phyloP scores from a whole-genome alignment of 106 monocot species.

The Dendrobium catenatum region DNA sequence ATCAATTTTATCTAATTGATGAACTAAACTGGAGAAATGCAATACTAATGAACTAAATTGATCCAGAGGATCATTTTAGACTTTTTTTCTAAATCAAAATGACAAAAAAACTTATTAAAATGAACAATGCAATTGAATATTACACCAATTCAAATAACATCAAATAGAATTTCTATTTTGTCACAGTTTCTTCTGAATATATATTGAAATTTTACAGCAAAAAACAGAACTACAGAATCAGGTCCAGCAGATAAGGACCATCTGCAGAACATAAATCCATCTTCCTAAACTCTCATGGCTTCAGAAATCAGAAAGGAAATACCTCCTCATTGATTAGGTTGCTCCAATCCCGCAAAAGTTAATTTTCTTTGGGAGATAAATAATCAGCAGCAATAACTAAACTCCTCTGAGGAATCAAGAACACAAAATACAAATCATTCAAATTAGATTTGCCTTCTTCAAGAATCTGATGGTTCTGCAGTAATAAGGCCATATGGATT shows the following conservation, averaged over 20 bases:
- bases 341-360: neutral
- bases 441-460: constrained; percentile 76
- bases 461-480: constrained; percentile 74
- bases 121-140: too few relatives aligned
- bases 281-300: constrained; percentile 3
- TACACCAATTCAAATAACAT: neutral
- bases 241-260: neutral
- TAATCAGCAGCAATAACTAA: neutral
- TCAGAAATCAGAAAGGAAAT: neutral
- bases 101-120: too few relatives aligned
- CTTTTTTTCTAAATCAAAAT: too few relatives aligned
- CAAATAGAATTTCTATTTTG: neutral
- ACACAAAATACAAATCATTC: constrained; percentile 5
- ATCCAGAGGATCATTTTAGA: too few relatives aligned
- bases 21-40: too few relatives aligned
- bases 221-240: neutral
- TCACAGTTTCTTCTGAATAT: neutral
- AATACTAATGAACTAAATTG: too few relatives aligned
- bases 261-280: neutral
- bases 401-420: neutral
- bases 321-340: neutral
- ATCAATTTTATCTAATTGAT: too few relatives aligned
- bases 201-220: neutral
- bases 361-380: neutral
- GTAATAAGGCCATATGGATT: constrained; percentile 83